Evolutionary conservation across 192 early-diverging fungal genomes (phyloP).

Genomic region (Obelidium mucronatum): DNA sequence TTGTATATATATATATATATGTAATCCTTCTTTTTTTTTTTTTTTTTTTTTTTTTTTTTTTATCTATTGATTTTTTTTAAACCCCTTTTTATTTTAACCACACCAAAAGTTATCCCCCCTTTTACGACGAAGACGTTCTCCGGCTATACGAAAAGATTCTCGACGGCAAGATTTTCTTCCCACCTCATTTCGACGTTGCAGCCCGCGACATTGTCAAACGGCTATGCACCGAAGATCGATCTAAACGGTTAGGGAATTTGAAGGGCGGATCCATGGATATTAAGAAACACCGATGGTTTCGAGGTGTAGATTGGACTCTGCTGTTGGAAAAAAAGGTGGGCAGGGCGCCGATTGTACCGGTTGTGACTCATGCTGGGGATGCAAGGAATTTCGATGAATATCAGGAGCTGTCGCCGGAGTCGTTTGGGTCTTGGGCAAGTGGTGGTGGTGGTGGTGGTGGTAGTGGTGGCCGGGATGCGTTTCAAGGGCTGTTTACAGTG

Average conservation of each 20-base stretch:
- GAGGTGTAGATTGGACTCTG: conserved; percentile 86
- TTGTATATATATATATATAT: background rate
- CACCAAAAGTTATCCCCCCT: conserved; percentile 64
- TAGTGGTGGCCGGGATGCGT: conserved; percentile 72
- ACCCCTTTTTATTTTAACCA: background rate
- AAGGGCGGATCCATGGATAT: conserved; percentile 80
- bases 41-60: background rate
- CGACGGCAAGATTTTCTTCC: conserved; percentile 71
- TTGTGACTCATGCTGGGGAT: conserved; percentile 87
- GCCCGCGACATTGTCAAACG: conserved; percentile 77
- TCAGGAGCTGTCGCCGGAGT: conserved; percentile 78
- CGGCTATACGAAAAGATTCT: conserved; percentile 75
- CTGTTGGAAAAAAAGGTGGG: conserved; percentile 71
- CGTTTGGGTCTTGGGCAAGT: too few species aligned
- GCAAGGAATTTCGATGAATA: conserved; percentile 98
- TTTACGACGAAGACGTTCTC: conserved; percentile 73
- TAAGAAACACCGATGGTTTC: conserved; percentile 94
- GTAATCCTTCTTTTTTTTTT: background rate
- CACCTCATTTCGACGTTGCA: conserved; percentile 69
- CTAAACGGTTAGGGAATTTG: conserved; percentile 80
- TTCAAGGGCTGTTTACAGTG: conserved; percentile 71
- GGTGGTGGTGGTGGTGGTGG: too few species aligned
- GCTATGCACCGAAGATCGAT: conserved; percentile 70
- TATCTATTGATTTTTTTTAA: too few species aligned
- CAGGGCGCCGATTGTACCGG: conserved; percentile 89